Evolutionary conservation across 495 filamentous ascomycete genomes (phyloP), one percentile per base, ranked within the genome.

Genomic region (Penicillium antarcticum): DNA sequence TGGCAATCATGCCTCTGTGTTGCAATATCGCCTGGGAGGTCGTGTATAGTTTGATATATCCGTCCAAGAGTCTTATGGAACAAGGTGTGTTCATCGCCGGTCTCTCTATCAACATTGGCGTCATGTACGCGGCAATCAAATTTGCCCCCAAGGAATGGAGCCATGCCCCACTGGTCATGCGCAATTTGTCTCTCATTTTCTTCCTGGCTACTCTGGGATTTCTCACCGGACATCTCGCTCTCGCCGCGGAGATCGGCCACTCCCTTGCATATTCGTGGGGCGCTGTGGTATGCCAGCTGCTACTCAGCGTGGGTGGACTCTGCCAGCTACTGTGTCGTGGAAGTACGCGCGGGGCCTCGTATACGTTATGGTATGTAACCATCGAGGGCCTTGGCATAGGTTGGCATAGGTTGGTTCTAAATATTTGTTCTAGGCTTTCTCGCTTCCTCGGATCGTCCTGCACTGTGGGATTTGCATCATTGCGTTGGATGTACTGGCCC

Each of bases 11-110:
- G 13, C 57, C 57, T 1, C 44, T 60, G 8, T 60, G 53, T 39
- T 52, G 42, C 36, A 60, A 63, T 31, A 47, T 60, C 34, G 53
- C 55, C 17, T 63, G 60, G 57, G 60, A 63, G 14, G n/a, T 60
- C 6, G 46, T 57, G 1, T 63, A 60, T 36, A 43, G 37, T 23
- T 18, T 60, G 6, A 47, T 63, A 0, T 57, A 60, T 16, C 56
- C 56, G 0, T 52, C 48, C 10, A 35, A 26, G 7, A 50, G 35
- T 14, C 4, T 32, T 8, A n/a, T 44, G 10, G 47, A 47, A 5
- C 47, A 29, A 11, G 8, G 9, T 2, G 42, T 41, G 2, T 36
- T 48, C 33, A 31, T 43, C 4, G 19, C 31, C 1, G 41, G 52
- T 5, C 26, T 62, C 13, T 2, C 46, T 10, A 36, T 62, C 12